phyloP scores from a whole-genome alignment of 2,329 filamentous ascomycete genomes.

The Aureobasidium pullulans region DNA sequence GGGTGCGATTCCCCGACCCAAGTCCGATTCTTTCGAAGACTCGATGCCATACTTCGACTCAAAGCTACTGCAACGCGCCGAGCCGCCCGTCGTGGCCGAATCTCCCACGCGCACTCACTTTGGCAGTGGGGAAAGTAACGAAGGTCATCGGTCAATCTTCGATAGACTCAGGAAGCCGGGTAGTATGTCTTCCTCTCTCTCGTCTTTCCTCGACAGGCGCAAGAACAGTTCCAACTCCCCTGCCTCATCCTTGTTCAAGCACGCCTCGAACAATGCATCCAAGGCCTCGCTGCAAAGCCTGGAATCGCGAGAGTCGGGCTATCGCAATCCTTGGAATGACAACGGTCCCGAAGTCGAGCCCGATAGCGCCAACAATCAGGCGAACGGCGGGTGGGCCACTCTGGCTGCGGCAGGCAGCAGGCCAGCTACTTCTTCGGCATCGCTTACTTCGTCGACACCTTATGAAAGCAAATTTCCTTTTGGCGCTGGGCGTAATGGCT shows the following conservation, averaged over 20 bases:
- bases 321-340: constrained; percentile 88
- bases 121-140: constrained; percentile 59
- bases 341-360: constrained; percentile 94
- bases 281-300: constrained; percentile 95
- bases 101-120: constrained; percentile 84
- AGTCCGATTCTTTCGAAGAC: constrained; percentile 97
- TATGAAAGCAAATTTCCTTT: constrained; percentile 60
- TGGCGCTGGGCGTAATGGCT: constrained; percentile 38
- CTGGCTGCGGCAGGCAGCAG: constrained; percentile 53
- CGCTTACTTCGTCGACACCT: constrained; percentile 47
- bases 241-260: constrained; percentile 75
- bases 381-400: constrained; percentile 32
- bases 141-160: constrained; percentile 75
- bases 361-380: constrained; percentile 44
- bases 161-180: constrained; percentile 91
- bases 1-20: constrained; percentile 92
- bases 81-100: constrained; percentile 68
- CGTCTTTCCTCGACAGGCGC: constrained; percentile 89
- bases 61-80: constrained; percentile 89
- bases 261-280: constrained; percentile 76
- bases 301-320: constrained; percentile 89
- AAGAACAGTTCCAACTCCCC: constrained; percentile 82
- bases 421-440: constrained; percentile 57
- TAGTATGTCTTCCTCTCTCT: constrained; percentile 79
- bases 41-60: constrained; percentile 95